Evolutionary conservation across 1,284 basidiomycete genomes (phyloP).

Genomic region (Irpex lacteus): DNA sequence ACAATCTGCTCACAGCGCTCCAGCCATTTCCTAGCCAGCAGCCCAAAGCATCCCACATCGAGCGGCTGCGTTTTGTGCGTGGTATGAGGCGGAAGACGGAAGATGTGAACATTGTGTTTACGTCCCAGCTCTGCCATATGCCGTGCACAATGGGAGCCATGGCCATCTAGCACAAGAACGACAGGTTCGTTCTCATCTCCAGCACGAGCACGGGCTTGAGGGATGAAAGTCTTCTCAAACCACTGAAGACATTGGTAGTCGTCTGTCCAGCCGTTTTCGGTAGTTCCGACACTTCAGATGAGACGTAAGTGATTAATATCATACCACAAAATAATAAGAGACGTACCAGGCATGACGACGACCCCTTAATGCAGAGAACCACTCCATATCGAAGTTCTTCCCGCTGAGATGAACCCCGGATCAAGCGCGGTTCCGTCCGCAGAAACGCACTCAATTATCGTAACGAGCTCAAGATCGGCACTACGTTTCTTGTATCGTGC

Average conservation of each 20-base stretch:
- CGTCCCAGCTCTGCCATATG: slow-evolving; percentile 23
- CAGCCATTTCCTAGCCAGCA: slow-evolving; percentile 8
- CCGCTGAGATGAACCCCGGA: slow-evolving; percentile 33
- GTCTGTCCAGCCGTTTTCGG: slow-evolving; percentile 40
- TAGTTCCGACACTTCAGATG: slow-evolving; percentile 19
- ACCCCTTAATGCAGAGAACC: slow-evolving; percentile 19
- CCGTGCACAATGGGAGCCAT: slow-evolving; percentile 31
- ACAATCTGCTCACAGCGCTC: slow-evolving; percentile 5
- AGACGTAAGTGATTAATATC: slow-evolving; percentile 3
- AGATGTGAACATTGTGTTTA: slow-evolving; percentile 28
- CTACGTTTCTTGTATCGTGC: slow-evolving; percentile 18
- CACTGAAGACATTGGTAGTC: slow-evolving; percentile 31
- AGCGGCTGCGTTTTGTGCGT: slow-evolving; percentile 39
- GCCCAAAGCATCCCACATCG: slow-evolving; percentile 36
- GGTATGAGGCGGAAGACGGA: slow-evolving; percentile 36
- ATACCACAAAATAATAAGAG: background rate
- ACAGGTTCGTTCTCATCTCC: slow-evolving; percentile 7
- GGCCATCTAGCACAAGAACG: slow-evolving; percentile 28
- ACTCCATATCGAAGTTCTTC: slow-evolving; percentile 18
- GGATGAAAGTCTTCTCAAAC: slow-evolving; percentile 34
- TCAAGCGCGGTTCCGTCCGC: slow-evolving; percentile 22
- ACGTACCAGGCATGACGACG: background rate
- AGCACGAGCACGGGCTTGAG: slow-evolving; percentile 14
- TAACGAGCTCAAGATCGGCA: slow-evolving; percentile 28
- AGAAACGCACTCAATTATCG: slow-evolving; percentile 29